phyloP scores from a whole-genome alignment of 1,139 yeast species.

The Nakaseomyces kungkrabaensis region DNA sequence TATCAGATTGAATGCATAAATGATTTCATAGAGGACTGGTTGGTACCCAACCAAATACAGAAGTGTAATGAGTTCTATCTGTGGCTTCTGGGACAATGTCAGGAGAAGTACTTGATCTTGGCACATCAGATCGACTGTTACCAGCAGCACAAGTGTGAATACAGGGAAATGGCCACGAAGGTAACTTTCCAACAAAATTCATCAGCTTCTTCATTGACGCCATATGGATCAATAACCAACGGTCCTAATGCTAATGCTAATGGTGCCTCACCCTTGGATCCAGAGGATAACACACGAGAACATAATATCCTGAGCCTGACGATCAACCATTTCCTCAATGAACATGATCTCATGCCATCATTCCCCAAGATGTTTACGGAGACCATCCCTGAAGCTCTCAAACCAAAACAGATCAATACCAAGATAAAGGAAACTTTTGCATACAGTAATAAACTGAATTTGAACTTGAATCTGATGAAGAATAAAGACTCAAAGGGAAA shows the following conservation, averaged over 20 bases:
- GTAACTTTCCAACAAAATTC: neutral
- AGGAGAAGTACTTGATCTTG: constrained; percentile 15
- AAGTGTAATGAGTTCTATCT: constrained; percentile 29
- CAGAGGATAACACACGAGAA: neutral
- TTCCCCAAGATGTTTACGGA: constrained; percentile 16
- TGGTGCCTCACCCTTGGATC: neutral
- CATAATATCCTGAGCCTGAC: neutral
- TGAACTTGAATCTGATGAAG: neutral
- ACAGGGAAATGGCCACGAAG: neutral
- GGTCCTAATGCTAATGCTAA: neutral
- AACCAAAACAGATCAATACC: constrained; percentile 6
- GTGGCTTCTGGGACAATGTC: constrained; percentile 25
- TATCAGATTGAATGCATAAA: constrained; percentile 17
- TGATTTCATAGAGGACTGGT: constrained; percentile 28
- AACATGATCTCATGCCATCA: constrained; percentile 25
- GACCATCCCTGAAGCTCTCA: neutral
- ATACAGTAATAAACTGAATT: neutral
- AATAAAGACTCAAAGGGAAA: neutral
- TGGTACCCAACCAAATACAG: constrained; percentile 21
- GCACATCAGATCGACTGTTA: constrained; percentile 19
- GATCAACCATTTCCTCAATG: constrained; percentile 11
- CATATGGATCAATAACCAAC: constrained; percentile 1
- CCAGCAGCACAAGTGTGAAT: constrained; percentile 12
- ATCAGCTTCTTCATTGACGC: neutral
- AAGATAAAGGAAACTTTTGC: constrained; percentile 4